Evolutionary conservation across 2,329 filamentous ascomycete genomes (phyloP).

Genomic region (Thelonectria blattea): DNA sequence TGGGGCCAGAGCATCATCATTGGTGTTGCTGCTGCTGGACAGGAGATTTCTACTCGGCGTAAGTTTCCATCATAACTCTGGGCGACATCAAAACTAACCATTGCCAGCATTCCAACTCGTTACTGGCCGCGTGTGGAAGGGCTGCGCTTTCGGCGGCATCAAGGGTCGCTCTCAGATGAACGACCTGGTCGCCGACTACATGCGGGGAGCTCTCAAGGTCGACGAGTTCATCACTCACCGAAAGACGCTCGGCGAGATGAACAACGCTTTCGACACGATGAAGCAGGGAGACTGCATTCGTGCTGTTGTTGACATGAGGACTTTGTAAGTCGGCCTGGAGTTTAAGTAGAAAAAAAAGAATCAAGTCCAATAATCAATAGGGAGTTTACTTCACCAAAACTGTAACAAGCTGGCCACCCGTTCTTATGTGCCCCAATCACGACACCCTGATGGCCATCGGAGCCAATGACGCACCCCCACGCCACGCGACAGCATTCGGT

Average conservation of each 20-base stretch:
- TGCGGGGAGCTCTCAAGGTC: conserved; percentile 89
- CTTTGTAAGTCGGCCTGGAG: conserved; percentile 35
- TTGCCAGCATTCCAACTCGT: conserved; percentile 92
- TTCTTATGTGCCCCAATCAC: conserved; percentile 17
- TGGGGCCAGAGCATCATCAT: conserved; percentile 99
- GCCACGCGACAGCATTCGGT: not conserved
- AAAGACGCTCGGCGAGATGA: conserved; percentile 82
- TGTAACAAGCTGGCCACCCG: conserved; percentile 15
- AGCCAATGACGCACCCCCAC: conserved; percentile 10
- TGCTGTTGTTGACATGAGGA: conserved; percentile 78
- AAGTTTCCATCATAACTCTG: conserved; percentile 50
- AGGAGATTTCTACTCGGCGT: conserved; percentile 95
- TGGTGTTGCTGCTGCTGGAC: conserved; percentile 92
- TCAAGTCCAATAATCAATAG: conserved; percentile 23
- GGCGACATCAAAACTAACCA: conserved; percentile 28
- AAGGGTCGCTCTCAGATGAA: conserved; percentile 95
- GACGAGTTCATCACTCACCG: conserved; percentile 99
- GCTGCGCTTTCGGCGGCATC: conserved; percentile 96
- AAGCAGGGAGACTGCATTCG: conserved; percentile 97
- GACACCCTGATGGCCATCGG: conserved; percentile 19
- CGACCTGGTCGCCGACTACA: conserved; percentile 86
- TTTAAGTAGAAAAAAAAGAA: conserved; percentile 23
- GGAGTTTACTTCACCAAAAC: conserved; percentile 21
- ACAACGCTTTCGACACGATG: conserved; percentile 91
- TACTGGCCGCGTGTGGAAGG: conserved; percentile 96